phyloP scores from a whole-genome alignment of 2,329 filamentous ascomycete genomes.

The Penicillium polonicum region DNA sequence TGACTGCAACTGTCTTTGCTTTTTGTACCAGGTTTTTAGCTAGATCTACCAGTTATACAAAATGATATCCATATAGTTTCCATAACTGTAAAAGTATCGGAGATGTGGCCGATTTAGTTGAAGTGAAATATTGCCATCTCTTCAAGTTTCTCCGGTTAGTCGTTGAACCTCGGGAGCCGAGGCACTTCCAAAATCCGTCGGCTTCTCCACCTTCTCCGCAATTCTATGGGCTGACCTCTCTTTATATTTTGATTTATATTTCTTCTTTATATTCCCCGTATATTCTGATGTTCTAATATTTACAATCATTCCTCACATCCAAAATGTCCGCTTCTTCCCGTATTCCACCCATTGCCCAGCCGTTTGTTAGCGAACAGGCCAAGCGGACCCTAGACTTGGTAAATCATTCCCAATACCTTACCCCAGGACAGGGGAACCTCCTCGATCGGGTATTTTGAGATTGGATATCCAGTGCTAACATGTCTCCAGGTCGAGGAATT shows the following conservation, averaged over 20 bases:
- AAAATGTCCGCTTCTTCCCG: constrained; percentile 52
- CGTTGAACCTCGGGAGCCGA: constrained; percentile 19
- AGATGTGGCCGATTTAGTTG: background rate
- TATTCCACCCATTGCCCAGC: constrained; percentile 59
- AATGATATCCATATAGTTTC: background rate
- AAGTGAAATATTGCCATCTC: background rate
- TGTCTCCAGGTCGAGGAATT: constrained; percentile 77
- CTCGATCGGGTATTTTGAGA: background rate
- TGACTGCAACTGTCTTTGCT: background rate
- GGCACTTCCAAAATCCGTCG: constrained; percentile 27
- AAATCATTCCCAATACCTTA: constrained; percentile 23
- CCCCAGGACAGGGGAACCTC: background rate
- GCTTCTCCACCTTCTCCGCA: constrained; percentile 35
- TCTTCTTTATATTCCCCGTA: constrained; percentile 1
- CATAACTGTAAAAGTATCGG: background rate
- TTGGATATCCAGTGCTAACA: background rate
- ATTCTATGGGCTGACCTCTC: constrained; percentile 14
- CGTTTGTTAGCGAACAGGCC: constrained; percentile 77
- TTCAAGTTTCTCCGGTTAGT: background rate
- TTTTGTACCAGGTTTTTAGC: background rate
- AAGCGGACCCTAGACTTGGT: constrained; percentile 78
- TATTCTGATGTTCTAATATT: background rate
- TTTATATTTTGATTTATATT: constrained; percentile 15
- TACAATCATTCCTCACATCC: background rate
- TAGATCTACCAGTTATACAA: background rate